A percentile compares a stretch with the other conserved stretches of the same genome.
These are phyloP conservation scores for Phytophthora pini DNA, from an alignment of 352 stramenopile genomes.

Conservation along the genomic window DNA sequence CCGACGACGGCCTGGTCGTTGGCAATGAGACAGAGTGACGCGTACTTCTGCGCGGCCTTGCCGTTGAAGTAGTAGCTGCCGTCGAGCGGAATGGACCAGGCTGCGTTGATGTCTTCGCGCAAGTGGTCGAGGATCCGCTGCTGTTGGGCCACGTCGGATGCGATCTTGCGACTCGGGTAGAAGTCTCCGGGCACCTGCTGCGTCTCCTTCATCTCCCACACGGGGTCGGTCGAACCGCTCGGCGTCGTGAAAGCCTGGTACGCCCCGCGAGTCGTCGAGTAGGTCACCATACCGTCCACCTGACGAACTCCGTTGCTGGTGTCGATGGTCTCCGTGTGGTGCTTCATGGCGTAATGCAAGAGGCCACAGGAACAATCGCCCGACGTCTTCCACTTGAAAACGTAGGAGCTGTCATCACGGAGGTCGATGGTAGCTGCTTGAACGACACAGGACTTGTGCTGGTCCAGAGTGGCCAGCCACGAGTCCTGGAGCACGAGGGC, in stretches of 20 bases:
- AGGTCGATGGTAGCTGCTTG: slow-evolving; percentile 49
- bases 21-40: slow-evolving; percentile 65
- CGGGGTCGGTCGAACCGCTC: slow-evolving; percentile 10
- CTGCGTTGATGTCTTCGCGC: slow-evolving; percentile 44
- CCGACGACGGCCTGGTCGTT: slow-evolving; percentile 51
- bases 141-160: slow-evolving; percentile 31
- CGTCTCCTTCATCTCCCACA: slow-evolving; percentile 59
- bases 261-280: slow-evolving; percentile 63
- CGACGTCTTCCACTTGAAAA: slow-evolving; percentile 65
- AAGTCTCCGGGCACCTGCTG: slow-evolving; percentile 51
- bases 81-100: slow-evolving; percentile 53
- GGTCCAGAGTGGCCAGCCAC: slow-evolving; percentile 46
- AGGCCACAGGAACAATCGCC: slow-evolving; percentile 60
- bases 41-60: slow-evolving; percentile 67
- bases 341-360: slow-evolving; percentile 64
- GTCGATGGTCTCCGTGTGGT: slow-evolving; percentile 60
- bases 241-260: slow-evolving; percentile 52
- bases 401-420: slow-evolving; percentile 51
- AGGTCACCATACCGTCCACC: slow-evolving; percentile 45
- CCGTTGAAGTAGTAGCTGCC: slow-evolving; percentile 79
- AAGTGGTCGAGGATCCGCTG: slow-evolving; percentile 55
- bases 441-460: slow-evolving; percentile 62
- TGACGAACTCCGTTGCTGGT: slow-evolving; percentile 24
- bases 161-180: slow-evolving; percentile 50
- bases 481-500: slow-evolving; percentile 50